Base-by-base conservation (phyloP, 2,329 filamentous ascomycete species). In the Alternaria sp. region DNA sequence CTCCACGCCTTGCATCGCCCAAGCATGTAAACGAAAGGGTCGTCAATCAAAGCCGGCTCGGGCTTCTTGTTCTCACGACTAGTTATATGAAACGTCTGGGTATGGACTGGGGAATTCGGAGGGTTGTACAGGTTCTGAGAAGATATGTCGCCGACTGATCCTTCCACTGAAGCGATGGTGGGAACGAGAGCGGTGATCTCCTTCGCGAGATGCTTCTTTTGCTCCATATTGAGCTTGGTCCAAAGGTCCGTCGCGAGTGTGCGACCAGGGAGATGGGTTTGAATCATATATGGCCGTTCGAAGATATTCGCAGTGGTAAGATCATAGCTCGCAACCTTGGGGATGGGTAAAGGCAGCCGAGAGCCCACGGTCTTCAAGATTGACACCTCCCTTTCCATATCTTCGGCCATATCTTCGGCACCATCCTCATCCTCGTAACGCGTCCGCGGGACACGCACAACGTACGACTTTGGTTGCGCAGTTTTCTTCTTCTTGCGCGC, bases 1-100 rank as follows among this genome's bases (percentile, higher is more conserved):
- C 59, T 47, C 60, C 63, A 70, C 9, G 32, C 36, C 23, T 65
- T 43, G 19, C 57, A 65, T n/a, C 57, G 61, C 25, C 62, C 58
- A 3, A 70, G 46, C 1, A 70, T 11, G 15, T 59, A 57, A 0
- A 47, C 50, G 3, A 63, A 8, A 4, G 30, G 13, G 6, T 32
- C 6, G 1, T 15, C 3, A 3, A 0, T 32, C 30, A 4, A 15
- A 15, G 30, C 30, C 13, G 30, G 13, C 30, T 32, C 30, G 1
- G 30, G 30, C 30, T 32, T 32, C 26, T 26, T 26, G 8, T 26
- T 3, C 28, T 30, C 28, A 32, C 28, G 28, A 32, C 12, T 13
- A 0, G 28, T 13, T 32, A 32, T 32, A 32, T 13, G 1, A 13
- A 32, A 32, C 28, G 12, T 32, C 28, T 32, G 12, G 30, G 30